Evolutionary conservation across 345 rosid species (phyloP).

Genomic region (Iberis pinnata): DNA sequence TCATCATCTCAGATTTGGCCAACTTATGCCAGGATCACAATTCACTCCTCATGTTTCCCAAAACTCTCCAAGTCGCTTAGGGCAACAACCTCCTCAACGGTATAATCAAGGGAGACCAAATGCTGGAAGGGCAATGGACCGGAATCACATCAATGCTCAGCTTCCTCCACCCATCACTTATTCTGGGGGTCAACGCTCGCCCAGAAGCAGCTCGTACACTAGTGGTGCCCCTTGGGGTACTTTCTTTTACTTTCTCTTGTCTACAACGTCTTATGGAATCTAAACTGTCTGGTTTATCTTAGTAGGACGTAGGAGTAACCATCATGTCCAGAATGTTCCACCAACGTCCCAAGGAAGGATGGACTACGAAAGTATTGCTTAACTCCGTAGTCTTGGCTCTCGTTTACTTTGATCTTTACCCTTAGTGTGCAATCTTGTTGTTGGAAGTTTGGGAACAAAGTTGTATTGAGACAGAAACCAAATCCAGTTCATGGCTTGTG

Average conservation of each 20-base stretch:
- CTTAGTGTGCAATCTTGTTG: conserved; percentile 37
- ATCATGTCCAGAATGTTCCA: conserved; percentile 58
- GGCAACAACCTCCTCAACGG: conserved; percentile 66
- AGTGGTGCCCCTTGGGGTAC: conserved; percentile 83
- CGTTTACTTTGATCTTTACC: conserved; percentile 30
- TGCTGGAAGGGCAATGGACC: conserved; percentile 46
- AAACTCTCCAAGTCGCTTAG: conserved; percentile 85
- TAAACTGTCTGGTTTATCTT: conserved; percentile 10
- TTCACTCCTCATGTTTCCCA: conserved; percentile 48
- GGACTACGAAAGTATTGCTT: conserved; percentile 80
- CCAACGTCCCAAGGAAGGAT: conserved; percentile 79
- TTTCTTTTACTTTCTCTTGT: conserved; percentile 18
- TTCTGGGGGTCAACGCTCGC: conserved; percentile 68
- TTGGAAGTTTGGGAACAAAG: conserved; percentile 47
- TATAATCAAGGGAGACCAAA: conserved; percentile 49
- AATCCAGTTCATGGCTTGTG: conserved; percentile 54
- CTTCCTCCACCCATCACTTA: conserved; percentile 53
- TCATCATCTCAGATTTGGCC: conserved; percentile 50
- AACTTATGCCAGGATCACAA: conserved; percentile 32
- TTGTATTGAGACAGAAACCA: conserved; percentile 30
- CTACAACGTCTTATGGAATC: no score
- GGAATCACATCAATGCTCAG: conserved; percentile 63
- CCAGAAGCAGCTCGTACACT: conserved; percentile 64
- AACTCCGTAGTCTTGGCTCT: conserved; percentile 33
- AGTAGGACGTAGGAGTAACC: conserved; percentile 70